Percentiles rank a stretch among this genome's conserved stretches.
phyloP scores from a whole-genome alignment of 352 stramenopile species.

The Thalassiosira oceanica region DNA sequence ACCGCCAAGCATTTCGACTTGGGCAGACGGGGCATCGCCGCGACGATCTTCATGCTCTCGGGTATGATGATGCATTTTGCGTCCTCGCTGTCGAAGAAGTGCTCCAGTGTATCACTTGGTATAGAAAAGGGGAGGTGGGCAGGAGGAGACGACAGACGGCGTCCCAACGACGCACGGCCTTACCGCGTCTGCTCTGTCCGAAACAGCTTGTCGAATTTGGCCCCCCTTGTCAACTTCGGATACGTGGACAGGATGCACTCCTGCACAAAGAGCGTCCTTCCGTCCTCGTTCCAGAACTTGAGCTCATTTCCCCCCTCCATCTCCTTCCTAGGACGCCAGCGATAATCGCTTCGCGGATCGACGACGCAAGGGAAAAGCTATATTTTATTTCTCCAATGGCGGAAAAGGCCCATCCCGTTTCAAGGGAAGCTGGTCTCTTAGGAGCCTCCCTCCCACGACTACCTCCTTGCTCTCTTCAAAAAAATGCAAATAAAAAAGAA shows the following conservation, averaged over 20 bases:
- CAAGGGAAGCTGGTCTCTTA: too few relatives aligned
- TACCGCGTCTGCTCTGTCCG: conserved; percentile 71
- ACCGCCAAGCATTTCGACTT: conserved; percentile 88
- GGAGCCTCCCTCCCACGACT: too few relatives aligned
- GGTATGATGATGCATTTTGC: conserved; percentile 87
- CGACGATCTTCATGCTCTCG: conserved; percentile 83
- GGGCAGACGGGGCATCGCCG: conserved; percentile 87
- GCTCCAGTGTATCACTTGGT: conserved; percentile 76
- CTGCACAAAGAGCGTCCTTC: conserved; percentile 41
- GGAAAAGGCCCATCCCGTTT: too few relatives aligned
- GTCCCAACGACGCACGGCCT: neutral
- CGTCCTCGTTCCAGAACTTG: conserved; percentile 56
- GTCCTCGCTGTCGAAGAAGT: conserved; percentile 88
- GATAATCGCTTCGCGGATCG: too few relatives aligned
- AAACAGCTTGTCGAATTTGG: conserved; percentile 83
- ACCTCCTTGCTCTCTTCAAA: too few relatives aligned
- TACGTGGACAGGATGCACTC: conserved; percentile 51
- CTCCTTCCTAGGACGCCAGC: too few relatives aligned
- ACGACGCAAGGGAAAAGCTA: too few relatives aligned
- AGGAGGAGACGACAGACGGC: neutral
- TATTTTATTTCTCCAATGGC: too few relatives aligned
- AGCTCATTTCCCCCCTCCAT: too few relatives aligned
- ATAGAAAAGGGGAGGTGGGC: neutral
- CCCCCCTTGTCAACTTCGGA: conserved; percentile 51
- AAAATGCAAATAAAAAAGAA: too few relatives aligned